Percentiles rank a stretch among this genome's conserved stretches.
Evolutionary conservation across 2,329 filamentous ascomycete species (phyloP).

Genomic region (Colletotrichum spaethianum): DNA sequence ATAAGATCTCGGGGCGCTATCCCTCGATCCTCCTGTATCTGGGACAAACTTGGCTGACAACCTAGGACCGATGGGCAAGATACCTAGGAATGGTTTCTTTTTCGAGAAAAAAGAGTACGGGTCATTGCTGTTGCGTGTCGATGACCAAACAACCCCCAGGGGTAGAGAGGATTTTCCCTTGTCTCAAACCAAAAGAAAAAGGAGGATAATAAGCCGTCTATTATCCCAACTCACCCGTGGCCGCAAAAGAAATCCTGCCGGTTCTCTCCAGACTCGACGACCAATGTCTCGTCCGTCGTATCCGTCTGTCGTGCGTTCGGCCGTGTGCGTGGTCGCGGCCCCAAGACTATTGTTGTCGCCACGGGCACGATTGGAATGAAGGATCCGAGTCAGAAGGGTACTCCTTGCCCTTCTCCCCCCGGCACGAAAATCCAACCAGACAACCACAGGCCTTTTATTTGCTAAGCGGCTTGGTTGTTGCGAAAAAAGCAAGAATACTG

Average conservation of each 20-base stretch:
- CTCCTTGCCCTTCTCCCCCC: neutral
- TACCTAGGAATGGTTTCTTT: slow-evolving; percentile 33
- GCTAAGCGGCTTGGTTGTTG: slow-evolving; percentile 28
- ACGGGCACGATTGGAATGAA: slow-evolving; percentile 28
- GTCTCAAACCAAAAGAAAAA: slow-evolving; percentile 26
- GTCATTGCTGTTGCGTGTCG: slow-evolving; percentile 3
- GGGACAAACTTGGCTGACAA: neutral
- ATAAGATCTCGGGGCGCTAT: slow-evolving; percentile 14
- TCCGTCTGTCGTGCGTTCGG: neutral
- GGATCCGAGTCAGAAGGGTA: slow-evolving; percentile 18
- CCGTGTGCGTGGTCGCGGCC: neutral
- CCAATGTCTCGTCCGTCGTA: neutral
- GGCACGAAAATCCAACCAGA: neutral
- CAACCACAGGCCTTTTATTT: neutral
- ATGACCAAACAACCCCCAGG: slow-evolving; percentile 18
- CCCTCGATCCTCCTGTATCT: slow-evolving; percentile 17
- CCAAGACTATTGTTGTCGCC: slow-evolving; percentile 5
- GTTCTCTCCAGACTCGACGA: neutral
- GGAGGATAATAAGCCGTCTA: neutral
- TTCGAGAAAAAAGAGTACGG: neutral
- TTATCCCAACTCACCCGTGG: neutral
- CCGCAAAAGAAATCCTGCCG: slow-evolving; percentile 31
- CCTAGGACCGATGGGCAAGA: neutral
- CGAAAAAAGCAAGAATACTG: slow-evolving; percentile 28
- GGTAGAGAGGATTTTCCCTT: slow-evolving; percentile 4